phyloP scores from a whole-genome alignment of 2,329 filamentous ascomycete genomes.

The Venturiaceae sp. region DNA sequence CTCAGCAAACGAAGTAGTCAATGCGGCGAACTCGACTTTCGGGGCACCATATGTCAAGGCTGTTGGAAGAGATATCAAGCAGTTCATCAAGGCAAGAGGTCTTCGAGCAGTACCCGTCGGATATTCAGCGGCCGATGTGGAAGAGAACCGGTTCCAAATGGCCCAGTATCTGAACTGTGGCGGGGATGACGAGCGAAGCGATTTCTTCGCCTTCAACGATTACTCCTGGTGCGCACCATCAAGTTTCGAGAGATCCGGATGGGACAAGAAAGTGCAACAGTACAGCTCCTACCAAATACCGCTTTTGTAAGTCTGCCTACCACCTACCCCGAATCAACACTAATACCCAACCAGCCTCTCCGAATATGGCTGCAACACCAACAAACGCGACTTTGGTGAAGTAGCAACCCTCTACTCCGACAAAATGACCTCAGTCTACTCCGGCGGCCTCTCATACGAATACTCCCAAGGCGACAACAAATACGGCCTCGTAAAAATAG shows the following conservation, averaged over 20 bases:
- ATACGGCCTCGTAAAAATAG: slow-evolving; percentile 68
- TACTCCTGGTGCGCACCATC: slow-evolving; percentile 76
- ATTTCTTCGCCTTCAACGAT: slow-evolving; percentile 86
- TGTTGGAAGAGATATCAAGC: slow-evolving; percentile 70
- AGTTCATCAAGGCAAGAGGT: slow-evolving; percentile 64
- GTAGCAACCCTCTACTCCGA: slow-evolving; percentile 66
- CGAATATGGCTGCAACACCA: slow-evolving; percentile 84
- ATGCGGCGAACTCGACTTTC: slow-evolving; percentile 49
- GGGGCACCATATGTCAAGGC: slow-evolving; percentile 63
- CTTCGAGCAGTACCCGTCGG: slow-evolving; percentile 64
- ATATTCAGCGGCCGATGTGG: slow-evolving; percentile 78
- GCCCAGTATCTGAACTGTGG: slow-evolving; percentile 93
- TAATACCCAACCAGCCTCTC: slow-evolving; percentile 50
- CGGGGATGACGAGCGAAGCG: slow-evolving; percentile 68
- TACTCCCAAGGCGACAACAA: slow-evolving; percentile 73
- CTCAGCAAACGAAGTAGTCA: slow-evolving; percentile 71
- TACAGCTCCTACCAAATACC: slow-evolving; percentile 80
- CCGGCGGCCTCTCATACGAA: slow-evolving; percentile 91
- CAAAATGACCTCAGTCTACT: slow-evolving; percentile 89
- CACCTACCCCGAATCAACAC: not conserved
- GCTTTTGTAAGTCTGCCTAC: slow-evolving; percentile 49
- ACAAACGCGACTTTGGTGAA: slow-evolving; percentile 74
- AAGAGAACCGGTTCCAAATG: slow-evolving; percentile 75
- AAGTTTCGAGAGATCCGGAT: slow-evolving; percentile 61
- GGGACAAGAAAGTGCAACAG: slow-evolving; percentile 80